Conservation (phyloP, 345 rosid species). For the Corchorus capsularis region DNA sequence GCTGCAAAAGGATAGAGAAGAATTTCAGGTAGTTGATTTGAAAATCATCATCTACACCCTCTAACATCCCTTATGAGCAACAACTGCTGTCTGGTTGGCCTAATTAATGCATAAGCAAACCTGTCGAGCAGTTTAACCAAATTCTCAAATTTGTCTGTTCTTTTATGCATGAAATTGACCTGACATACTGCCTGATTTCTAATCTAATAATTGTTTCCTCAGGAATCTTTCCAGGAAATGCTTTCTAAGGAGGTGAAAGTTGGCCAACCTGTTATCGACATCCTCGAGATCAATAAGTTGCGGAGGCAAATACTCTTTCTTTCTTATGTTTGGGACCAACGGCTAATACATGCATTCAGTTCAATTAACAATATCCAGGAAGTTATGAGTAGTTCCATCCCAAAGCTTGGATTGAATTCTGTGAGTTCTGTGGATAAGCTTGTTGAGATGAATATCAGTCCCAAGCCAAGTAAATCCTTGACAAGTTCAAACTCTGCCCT, state of each 20-base stretch:
- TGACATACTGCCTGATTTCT: not conserved
- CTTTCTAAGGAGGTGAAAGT: slow-evolving; percentile 42
- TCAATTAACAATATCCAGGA: slow-evolving; percentile 45
- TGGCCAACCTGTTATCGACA: slow-evolving; percentile 66
- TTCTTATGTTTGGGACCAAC: slow-evolving; percentile 87
- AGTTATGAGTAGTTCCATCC: slow-evolving; percentile 30
- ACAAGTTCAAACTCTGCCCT: slow-evolving; percentile 45
- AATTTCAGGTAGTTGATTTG: slow-evolving; percentile 63
- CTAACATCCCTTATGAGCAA: not conserved
- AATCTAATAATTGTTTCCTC: slow-evolving; percentile 20
- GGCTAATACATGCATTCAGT: slow-evolving; percentile 61
- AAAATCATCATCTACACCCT: not conserved
- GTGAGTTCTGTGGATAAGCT: slow-evolving; percentile 53
- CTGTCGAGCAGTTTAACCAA: not conserved
- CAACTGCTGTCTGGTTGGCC: slow-evolving; percentile 5
- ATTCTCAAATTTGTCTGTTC: not conserved
- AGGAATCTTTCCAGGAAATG: slow-evolving; percentile 62
- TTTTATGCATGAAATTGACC: not conserved
- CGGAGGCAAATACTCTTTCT: slow-evolving; percentile 73
- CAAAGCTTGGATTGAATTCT: slow-evolving; percentile 43
- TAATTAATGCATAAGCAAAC: not conserved
- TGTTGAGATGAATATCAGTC: slow-evolving; percentile 42
- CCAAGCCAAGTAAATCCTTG: slow-evolving; percentile 37
- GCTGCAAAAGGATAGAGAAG: slow-evolving; percentile 69
- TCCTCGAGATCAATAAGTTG: slow-evolving; percentile 80